A percentile compares a stretch with the other conserved stretches of the same genome.
These are phyloP conservation scores for Dothistroma septosporum DNA, from an alignment of 2,329 filamentous ascomycete species.

Conservation along the genomic window DNA sequence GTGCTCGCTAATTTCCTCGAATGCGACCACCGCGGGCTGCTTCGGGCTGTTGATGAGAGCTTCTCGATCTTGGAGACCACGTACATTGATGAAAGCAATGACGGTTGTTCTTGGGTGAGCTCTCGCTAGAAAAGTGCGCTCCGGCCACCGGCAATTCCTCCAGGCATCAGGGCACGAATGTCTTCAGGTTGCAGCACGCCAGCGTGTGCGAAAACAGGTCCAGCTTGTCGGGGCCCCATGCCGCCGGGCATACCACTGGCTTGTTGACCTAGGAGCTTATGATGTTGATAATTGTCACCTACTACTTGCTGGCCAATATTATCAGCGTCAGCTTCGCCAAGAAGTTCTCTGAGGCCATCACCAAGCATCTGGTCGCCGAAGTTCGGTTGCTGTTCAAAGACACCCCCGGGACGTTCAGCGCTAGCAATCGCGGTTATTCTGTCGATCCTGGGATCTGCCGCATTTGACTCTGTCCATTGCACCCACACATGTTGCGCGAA, in stretches of 20 bases:
- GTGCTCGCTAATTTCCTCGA: no score
- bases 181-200: no score
- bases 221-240: no score
- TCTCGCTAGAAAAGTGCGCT: no score
- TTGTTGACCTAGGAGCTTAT: not conserved
- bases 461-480: not conserved
- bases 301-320: not conserved
- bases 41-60: no score
- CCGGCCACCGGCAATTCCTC: no score
- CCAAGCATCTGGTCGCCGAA: not conserved
- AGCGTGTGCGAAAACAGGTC: no score
- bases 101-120: no score
- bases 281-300: not conserved
- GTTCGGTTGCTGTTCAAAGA: not conserved
- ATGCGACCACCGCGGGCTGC: no score
- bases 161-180: no score
- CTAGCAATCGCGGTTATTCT: not conserved
- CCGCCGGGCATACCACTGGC: no score
- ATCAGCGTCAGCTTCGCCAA: not conserved
- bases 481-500: not conserved
- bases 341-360: not conserved
- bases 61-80: no score
- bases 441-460: not conserved
- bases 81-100: not conserved
- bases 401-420: not conserved